Evolutionary conservation across 169 alveolate species (phyloP).

Genomic region (Cyclospora cayetanensis): DNA sequence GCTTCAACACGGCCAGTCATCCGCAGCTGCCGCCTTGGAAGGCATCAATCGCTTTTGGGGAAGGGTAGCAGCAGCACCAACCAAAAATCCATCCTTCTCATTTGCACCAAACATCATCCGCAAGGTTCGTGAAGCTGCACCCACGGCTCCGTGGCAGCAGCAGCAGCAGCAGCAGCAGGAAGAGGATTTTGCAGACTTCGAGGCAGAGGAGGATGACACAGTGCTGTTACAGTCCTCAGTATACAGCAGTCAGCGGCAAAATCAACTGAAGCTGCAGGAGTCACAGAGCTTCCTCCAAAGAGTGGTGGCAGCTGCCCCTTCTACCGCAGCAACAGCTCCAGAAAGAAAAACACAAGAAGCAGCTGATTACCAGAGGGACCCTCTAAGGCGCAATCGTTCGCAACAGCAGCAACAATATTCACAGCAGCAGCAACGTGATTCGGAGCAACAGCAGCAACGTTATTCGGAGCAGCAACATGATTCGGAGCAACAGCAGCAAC

Average conservation of each 20-base stretch:
- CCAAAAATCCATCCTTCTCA: too few species aligned
- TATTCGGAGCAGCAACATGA: not conserved
- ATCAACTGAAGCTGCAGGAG: too few species aligned
- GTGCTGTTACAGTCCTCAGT: too few species aligned
- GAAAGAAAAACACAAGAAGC: too few species aligned
- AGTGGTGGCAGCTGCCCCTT: not conserved
- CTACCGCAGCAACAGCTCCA: constrained; percentile 8
- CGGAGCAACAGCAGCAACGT: not conserved
- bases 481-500: not conserved
- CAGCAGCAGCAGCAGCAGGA: constrained; percentile 4
- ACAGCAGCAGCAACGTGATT: not conserved
- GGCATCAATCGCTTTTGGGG: not conserved
- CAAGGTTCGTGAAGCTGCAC: too few species aligned
- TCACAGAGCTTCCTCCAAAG: too few species aligned
- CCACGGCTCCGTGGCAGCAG: not conserved
- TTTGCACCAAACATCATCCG: too few species aligned
- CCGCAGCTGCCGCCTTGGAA: not conserved
- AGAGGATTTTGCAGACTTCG: not conserved
- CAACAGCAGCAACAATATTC: not conserved
- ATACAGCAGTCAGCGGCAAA: too few species aligned
- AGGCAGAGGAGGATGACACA: not conserved
- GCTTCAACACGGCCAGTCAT: too few species aligned
- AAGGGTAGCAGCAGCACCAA: constrained; percentile 10
- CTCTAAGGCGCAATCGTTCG: too few species aligned
- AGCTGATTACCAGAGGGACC: too few species aligned